Evolutionary conservation across 257 asterid genomes (phyloP), one percentile per base, ranked within the genome.

Genomic region (Forsythia suspensa): DNA sequence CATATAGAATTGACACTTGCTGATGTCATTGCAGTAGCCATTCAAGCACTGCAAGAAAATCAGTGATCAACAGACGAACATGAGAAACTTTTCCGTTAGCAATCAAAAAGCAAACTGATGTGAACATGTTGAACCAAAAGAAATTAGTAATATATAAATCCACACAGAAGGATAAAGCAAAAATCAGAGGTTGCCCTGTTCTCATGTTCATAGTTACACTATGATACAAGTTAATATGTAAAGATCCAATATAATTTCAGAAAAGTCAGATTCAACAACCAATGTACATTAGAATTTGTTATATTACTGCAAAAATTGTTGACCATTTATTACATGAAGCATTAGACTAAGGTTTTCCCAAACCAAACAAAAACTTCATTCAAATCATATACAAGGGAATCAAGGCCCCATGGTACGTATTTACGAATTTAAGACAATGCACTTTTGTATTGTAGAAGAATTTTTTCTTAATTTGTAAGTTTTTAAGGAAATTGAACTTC

Each of bases 1-100:
- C 96, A 92, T 92, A 48, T 91, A 92, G 89, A 92, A 91, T 87
- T 92, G 97, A 71, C 96, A 92, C 86, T 91, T 91, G 91, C 87
- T 86, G 81, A 91, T 85, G 91, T 91, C 97, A 43, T 75, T 91
- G 55, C 94, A 93, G 51, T 38, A 91, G 80, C 81, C 76, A 15
- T 86, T 89, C 85, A 92, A 66, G 76, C 97, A 92, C 97, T 92
- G 93, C 91, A 72, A 20, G 55, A 39, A 74, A 41, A 41, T 13
- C 21, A 55, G 20, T 3, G 43, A 40, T 29, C 51, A 39, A 48
- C 12, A 68, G 13, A 34, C 18, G 21, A 18, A 77, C 15, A 36
- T 6, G 5, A 76, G 12, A 36, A 68, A 41, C 65, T 24, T 77
- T 51, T 16, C 41, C 21, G 6, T 15, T 34, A 4, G 65, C n/a